A percentile compares a stretch with the other conserved stretches of the same genome.
Evolutionary conservation across 2,329 filamentous ascomycete species (phyloP).

Genomic region (Raffaelea albimanens): DNA sequence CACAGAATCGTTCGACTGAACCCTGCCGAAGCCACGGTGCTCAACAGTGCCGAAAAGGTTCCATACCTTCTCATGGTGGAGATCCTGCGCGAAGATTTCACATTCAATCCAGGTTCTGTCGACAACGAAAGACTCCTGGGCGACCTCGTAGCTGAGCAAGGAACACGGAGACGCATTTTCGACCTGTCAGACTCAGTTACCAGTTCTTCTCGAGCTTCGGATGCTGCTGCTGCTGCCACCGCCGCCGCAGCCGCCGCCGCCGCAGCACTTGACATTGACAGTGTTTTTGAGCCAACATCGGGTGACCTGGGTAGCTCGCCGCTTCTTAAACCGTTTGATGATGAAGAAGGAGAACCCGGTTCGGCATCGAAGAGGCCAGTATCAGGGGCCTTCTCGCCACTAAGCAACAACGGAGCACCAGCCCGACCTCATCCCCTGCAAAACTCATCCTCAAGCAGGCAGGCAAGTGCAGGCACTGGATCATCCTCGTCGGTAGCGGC

Average conservation of each 20-base stretch:
- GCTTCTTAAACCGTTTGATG: slow-evolving; percentile 50
- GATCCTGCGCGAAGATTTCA: slow-evolving; percentile 71
- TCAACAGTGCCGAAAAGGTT: slow-evolving; percentile 81
- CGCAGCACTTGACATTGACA: slow-evolving; percentile 47
- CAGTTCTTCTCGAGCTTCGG: slow-evolving; percentile 3
- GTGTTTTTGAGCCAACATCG: slow-evolving; percentile 73
- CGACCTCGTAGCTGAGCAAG: slow-evolving; percentile 47
- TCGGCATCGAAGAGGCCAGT: background rate
- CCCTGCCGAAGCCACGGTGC: slow-evolving; percentile 71
- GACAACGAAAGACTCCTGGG: slow-evolving; percentile 61
- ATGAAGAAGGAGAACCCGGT: slow-evolving; percentile 23
- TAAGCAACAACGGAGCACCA: background rate
- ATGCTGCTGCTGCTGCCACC: slow-evolving; percentile 4
- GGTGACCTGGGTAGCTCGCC: slow-evolving; percentile 70
- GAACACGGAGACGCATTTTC: slow-evolving; percentile 51
- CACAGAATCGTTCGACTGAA: slow-evolving; percentile 78
- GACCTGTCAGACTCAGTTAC: slow-evolving; percentile 58
- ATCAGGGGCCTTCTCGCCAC: slow-evolving; percentile 2
- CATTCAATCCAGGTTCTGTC: slow-evolving; percentile 65
- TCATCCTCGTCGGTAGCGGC: slow-evolving; percentile 46
- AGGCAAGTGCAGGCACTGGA: slow-evolving; percentile 4
- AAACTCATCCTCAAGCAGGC: slow-evolving; percentile 4
- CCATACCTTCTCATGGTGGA: slow-evolving; percentile 81
- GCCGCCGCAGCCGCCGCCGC: slow-evolving; percentile 26
- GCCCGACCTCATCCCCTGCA: slow-evolving; percentile 6